Base-by-base conservation (phyloP, 2,329 filamentous ascomycete species). In the Claviceps quebecensis region DNA sequence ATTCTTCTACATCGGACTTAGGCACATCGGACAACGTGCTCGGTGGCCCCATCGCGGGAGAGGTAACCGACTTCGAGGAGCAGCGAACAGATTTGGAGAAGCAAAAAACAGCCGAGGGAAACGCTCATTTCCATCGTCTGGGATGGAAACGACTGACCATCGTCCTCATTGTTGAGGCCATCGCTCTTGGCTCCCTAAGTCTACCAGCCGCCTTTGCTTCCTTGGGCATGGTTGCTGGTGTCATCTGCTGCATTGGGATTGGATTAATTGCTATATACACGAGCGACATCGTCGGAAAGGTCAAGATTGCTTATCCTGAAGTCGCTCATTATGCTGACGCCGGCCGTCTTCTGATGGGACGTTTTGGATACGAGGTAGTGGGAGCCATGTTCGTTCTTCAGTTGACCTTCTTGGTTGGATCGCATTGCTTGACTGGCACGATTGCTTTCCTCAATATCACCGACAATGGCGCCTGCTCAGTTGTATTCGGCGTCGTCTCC, bases 391-490 rank as follows among this genome's bases (percentile, higher is more conserved):
- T 84, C 58, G 68, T 76, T 9, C 65, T 86, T 17, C 79, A 86
- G 64, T 69, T 87, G 40, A 67, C 83, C 51, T 85, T 87, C 66
- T 75, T 85, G 58, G 81, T 84, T 65, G 81, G 77, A 37, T 84
- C 81, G n/a, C 85, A 88, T 65, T 72, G 84, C 49, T 68, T 87
- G 55, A 85, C 82, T 0, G 86, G 86, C 56, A 76, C 75, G 36
- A 82, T 86, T 58, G 83, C 83, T 57, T 77, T 86, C 65, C 81
- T 81, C 58, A 79, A 74, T 48, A 70, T 87, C 49, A 81, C 80
- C 4, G 64, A 76, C 3, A 74, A 83, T 55, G 76, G 63, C 47
- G 60, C 65, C 16, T 75, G 72, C 64, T 69, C 69, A 19, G 58
- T 74, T 45, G 66, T 70, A 48, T 75, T 73, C 54, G 67, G 67